A percentile compares a stretch with the other conserved stretches of the same genome.
phyloP scores from a whole-genome alignment of 2,329 filamentous ascomycete genomes.

The Cephalotrichum gorgonifer region DNA sequence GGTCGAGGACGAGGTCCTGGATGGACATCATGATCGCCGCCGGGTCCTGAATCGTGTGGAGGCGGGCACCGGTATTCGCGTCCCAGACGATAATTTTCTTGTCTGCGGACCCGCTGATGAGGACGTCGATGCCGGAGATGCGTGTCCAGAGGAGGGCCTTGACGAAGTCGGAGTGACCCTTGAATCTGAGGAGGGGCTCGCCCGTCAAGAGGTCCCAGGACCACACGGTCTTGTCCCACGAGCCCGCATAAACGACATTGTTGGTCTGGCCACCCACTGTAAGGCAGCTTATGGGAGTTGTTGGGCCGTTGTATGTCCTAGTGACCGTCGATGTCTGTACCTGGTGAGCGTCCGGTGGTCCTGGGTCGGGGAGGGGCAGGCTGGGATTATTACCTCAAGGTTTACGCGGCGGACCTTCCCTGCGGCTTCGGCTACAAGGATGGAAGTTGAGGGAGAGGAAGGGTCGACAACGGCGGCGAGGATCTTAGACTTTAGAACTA shows the following conservation, averaged over 20 bases:
- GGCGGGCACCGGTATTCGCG: slow-evolving; percentile 49
- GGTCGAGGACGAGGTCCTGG: slow-evolving; percentile 69
- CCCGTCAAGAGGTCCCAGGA: slow-evolving; percentile 61
- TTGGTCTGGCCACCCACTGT: slow-evolving; percentile 49
- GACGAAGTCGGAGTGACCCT: slow-evolving; percentile 83
- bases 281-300: slow-evolving; percentile 70
- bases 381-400: slow-evolving; percentile 58
- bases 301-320: slow-evolving; percentile 57
- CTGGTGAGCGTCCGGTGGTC: neutral
- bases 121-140: slow-evolving; percentile 48
- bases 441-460: slow-evolving; percentile 38
- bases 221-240: slow-evolving; percentile 91
- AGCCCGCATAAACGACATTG: slow-evolving; percentile 68
- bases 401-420: slow-evolving; percentile 66
- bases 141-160: slow-evolving; percentile 61
- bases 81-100: slow-evolving; percentile 82
- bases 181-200: slow-evolving; percentile 46
- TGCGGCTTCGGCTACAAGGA: slow-evolving; percentile 83
- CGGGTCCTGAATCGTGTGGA: slow-evolving; percentile 72
- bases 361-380: neutral
- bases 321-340: slow-evolving; percentile 5
- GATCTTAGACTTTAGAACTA: slow-evolving; percentile 76
- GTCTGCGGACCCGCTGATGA: slow-evolving; percentile 70
- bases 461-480: slow-evolving; percentile 64
- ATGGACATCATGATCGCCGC: slow-evolving; percentile 63